These are phyloP conservation scores for Starmerella ratchasimensis DNA, from an alignment of 805 yeast species.

Conservation along the genomic window DNA sequence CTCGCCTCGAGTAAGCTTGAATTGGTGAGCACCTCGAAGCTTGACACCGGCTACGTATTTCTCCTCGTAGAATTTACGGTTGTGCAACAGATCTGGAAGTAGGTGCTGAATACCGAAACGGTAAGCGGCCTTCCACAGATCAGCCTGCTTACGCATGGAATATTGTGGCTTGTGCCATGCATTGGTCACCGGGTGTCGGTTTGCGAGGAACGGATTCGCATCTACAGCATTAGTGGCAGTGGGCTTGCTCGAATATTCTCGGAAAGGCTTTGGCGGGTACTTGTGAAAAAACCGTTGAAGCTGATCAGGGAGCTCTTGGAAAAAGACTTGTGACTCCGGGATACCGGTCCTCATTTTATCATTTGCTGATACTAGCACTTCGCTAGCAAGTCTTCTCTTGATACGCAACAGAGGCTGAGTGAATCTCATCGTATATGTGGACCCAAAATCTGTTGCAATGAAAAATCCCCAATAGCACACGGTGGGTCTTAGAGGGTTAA, in stretches of 20 bases:
- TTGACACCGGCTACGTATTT: conserved; percentile 56
- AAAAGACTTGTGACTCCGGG: conserved; percentile 24
- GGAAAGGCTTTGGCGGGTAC: conserved; percentile 76
- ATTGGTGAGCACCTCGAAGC: conserved; percentile 62
- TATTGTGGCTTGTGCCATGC: conserved; percentile 62
- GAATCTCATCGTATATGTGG: conserved; percentile 25
- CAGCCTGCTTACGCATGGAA: conserved; percentile 72
- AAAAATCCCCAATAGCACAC: neutral
- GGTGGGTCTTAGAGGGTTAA: neutral
- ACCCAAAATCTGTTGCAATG: no score
- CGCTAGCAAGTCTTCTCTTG: conserved; percentile 22
- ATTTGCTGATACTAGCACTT: conserved; percentile 25
- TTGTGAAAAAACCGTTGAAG: conserved; percentile 62
- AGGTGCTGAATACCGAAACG: conserved; percentile 67
- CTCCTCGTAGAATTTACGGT: conserved; percentile 62
- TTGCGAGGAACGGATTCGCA: conserved; percentile 79
- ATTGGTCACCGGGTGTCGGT: conserved; percentile 71
- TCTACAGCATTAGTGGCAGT: conserved; percentile 50
- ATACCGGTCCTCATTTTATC: conserved; percentile 14
- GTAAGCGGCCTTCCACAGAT: conserved; percentile 66
- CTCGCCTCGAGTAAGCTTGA: conserved; percentile 75
- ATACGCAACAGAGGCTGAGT: conserved; percentile 14
- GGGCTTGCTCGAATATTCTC: conserved; percentile 49
- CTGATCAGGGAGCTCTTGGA: conserved; percentile 50
- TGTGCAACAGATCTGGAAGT: conserved; percentile 49